A percentile compares a stretch with the other conserved stretches of the same genome.
Conservation (phyloP, 2,329 filamentous ascomycete species). For the Pseudocercospora cruenta region DNA sequence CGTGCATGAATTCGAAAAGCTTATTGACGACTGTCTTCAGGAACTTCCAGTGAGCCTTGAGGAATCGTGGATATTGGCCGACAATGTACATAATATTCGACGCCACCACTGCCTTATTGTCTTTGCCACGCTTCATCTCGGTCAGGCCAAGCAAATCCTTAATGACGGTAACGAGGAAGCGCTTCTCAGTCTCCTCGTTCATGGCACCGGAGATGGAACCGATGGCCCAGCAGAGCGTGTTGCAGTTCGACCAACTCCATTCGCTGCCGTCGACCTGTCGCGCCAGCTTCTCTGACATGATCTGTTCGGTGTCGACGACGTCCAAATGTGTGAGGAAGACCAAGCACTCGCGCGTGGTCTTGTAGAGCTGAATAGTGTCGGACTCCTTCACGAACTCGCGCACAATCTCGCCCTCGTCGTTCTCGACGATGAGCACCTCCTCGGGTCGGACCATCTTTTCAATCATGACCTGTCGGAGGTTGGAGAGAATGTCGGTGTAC, state of each 20-base stretch:
- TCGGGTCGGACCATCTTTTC: constrained; percentile 99
- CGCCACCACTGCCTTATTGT: constrained; percentile 98
- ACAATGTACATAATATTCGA: constrained; percentile 99
- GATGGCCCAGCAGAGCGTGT: constrained; percentile 98
- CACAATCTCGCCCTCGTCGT: constrained; percentile 98
- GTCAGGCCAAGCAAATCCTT: constrained; percentile 96
- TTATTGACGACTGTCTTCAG: constrained; percentile 99
- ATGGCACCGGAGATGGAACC: constrained; percentile 98
- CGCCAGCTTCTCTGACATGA: constrained; percentile 98
- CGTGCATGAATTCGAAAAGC: constrained; percentile 99
- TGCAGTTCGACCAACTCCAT: constrained; percentile 99
- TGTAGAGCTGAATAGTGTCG: constrained; percentile 98
- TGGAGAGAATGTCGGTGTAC: constrained; percentile 91
- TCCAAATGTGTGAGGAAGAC: constrained; percentile 98
- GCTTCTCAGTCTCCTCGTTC: constrained; percentile 99
- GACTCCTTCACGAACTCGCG: constrained; percentile 99
- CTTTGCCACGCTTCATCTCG: constrained; percentile 98
- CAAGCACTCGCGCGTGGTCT: constrained; percentile 94
- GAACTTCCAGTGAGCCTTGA: constrained; percentile 99
- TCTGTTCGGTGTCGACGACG: constrained; percentile 94
- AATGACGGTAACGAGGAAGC: constrained; percentile 97
- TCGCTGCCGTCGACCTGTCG: constrained; percentile 93
- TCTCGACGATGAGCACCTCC: constrained; percentile 98
- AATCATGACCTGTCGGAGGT: constrained; percentile 96
- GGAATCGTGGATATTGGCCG: constrained; percentile 94